Evolutionary conservation across 208 protist genomes (phyloP).

Genomic region (Naegleria fowleri): DNA sequence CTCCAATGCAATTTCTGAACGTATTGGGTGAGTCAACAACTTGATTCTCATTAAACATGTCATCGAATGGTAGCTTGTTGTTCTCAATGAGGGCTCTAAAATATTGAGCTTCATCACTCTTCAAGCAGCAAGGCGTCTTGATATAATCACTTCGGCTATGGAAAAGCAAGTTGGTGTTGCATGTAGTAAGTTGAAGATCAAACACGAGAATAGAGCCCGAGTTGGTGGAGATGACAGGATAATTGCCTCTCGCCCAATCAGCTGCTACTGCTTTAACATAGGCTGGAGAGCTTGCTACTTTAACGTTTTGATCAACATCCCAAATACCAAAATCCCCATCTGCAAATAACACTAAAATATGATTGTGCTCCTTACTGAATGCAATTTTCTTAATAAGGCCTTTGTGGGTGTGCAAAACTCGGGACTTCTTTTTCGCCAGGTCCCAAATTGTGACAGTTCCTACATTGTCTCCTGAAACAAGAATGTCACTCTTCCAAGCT

Average conservation of each 20-base stretch:
- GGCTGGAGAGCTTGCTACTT: not conserved
- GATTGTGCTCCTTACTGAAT: not conserved
- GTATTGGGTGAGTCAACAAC: not conserved
- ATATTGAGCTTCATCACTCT: not conserved
- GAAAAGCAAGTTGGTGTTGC: not conserved
- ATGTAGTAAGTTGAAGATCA: not conserved
- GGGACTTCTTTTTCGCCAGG: not conserved
- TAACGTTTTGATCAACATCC: not conserved
- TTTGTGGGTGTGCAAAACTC: not conserved
- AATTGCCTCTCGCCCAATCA: conserved; percentile 4
- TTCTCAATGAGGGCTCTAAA: not conserved
- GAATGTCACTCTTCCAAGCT: not conserved
- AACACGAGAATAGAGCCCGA: not conserved
- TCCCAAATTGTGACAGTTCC: conserved; percentile 14
- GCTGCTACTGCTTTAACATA: not conserved
- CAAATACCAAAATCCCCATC: not conserved
- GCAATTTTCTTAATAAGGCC: not conserved
- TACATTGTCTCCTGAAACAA: not conserved
- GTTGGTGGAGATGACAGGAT: conserved; percentile 1
- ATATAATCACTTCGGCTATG: not conserved
- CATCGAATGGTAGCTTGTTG: not conserved
- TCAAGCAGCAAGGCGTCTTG: not conserved
- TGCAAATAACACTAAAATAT: not conserved
- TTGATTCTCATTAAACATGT: not conserved
- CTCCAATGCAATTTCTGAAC: not conserved